Percentiles rank a stretch among this genome's conserved stretches.
These are phyloP conservation scores for Paramyrothecium sp. DNA, from an alignment of 2,329 filamentous ascomycete species.

Conservation along the genomic window DNA sequence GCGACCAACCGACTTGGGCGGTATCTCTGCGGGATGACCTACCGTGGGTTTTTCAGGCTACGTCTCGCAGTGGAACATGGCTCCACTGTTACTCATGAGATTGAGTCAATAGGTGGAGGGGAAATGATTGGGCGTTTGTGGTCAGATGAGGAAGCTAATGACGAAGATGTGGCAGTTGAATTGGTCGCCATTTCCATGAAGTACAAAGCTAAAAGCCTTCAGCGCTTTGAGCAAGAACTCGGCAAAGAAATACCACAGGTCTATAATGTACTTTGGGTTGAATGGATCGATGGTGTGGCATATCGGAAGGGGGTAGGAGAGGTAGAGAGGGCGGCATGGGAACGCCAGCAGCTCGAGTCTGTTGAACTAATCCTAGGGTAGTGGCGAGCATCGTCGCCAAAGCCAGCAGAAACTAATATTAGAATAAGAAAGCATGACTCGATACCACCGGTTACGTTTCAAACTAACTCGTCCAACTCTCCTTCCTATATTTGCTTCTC, in stretches of 20 bases:
- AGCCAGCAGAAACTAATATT: no score
- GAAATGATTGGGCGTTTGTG: neutral
- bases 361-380: neutral
- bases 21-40: neutral
- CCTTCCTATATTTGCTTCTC: no score
- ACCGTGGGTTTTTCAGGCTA: neutral
- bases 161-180: neutral
- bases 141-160: neutral
- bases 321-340: neutral
- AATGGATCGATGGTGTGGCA: neutral
- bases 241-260: neutral
- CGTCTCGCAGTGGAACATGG: neutral
- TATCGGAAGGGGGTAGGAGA: constrained; percentile 1
- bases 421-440: no score
- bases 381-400: no score
- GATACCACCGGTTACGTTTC: no score
- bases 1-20: neutral
- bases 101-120: neutral
- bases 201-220: neutral
- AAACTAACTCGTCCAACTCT: no score
- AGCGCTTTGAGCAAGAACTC: neutral
- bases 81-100: neutral
- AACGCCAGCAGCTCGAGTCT: neutral
- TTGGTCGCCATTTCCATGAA: neutral
- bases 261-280: constrained; percentile 3